These are phyloP conservation scores for Withania somnifera DNA, from an alignment of 305 asterid genomes.

Conservation along the genomic window DNA sequence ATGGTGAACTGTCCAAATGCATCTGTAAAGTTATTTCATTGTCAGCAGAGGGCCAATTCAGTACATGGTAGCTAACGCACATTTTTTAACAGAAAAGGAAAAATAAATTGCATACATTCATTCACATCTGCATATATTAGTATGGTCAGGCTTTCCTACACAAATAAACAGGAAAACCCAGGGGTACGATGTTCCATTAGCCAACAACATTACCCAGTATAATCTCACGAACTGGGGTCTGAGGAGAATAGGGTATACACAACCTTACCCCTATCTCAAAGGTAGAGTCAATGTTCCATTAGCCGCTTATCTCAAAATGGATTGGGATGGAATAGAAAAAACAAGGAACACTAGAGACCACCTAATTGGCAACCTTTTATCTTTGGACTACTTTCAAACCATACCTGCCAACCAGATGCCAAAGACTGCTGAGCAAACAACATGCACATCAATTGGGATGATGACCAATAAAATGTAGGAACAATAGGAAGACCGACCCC, in stretches of 20 bases:
- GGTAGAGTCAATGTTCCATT: background rate
- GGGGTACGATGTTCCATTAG: background rate
- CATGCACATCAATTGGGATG: background rate
- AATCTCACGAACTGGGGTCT: too few relatives aligned
- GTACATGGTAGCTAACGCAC: background rate
- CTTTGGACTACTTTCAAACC: background rate
- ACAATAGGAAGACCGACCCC: background rate
- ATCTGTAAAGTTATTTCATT: background rate
- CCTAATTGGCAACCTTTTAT: background rate
- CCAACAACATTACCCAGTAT: too few relatives aligned
- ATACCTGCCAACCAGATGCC: background rate
- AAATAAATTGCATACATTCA: background rate
- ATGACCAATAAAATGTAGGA: background rate
- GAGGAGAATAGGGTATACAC: too few relatives aligned
- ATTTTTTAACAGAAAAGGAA: background rate
- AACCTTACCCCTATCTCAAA: too few relatives aligned
- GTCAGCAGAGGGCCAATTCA: background rate
- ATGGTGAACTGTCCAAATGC: background rate
- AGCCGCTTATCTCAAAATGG: background rate
- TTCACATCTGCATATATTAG: background rate
- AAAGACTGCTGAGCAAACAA: background rate
- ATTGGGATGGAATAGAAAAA: background rate
- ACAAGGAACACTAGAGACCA: background rate
- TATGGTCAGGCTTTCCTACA: background rate
- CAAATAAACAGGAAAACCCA: background rate